phyloP scores from a whole-genome alignment of 2,329 filamentous ascomycete genomes.

The Neoarthrinium moseri region DNA sequence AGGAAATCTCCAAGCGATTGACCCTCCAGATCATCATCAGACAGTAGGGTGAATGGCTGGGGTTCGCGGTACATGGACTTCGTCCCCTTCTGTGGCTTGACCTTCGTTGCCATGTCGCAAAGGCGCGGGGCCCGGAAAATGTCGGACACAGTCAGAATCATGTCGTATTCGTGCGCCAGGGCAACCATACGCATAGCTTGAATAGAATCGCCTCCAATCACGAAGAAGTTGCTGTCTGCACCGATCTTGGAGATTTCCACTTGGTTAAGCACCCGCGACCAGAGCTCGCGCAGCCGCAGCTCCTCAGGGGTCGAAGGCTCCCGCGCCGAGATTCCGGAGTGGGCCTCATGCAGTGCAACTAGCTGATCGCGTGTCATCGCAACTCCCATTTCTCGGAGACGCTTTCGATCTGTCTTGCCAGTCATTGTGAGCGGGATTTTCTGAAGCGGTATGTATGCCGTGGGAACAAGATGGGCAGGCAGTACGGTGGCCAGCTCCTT shows the following conservation, averaged over 20 bases:
- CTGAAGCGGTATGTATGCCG: not conserved
- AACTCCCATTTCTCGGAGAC: not conserved
- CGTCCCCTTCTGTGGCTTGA: too few species aligned
- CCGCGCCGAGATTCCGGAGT: not conserved
- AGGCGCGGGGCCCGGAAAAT: too few species aligned
- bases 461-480: not conserved
- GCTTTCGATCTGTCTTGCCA: not conserved
- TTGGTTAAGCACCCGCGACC: not conserved
- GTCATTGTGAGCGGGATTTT: not conserved
- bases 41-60: too few species aligned
- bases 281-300: not conserved
- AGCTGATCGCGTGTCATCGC: not conserved
- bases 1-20: too few species aligned
- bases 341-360: not conserved
- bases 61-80: too few species aligned
- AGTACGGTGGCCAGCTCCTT: too few species aligned
- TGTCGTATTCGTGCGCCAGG: too few species aligned
- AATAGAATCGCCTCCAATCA: conserved; percentile 1
- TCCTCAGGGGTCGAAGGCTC: not conserved
- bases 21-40: too few species aligned
- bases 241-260: not conserved
- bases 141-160: too few species aligned
- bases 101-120: too few species aligned
- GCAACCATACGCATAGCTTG: not conserved
- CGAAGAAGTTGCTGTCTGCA: not conserved